Percentiles rank a stretch among this genome's conserved stretches.
These are phyloP conservation scores for Lachancea dasiensis DNA, from an alignment of 805 yeast genomes.

Conservation along the genomic window DNA sequence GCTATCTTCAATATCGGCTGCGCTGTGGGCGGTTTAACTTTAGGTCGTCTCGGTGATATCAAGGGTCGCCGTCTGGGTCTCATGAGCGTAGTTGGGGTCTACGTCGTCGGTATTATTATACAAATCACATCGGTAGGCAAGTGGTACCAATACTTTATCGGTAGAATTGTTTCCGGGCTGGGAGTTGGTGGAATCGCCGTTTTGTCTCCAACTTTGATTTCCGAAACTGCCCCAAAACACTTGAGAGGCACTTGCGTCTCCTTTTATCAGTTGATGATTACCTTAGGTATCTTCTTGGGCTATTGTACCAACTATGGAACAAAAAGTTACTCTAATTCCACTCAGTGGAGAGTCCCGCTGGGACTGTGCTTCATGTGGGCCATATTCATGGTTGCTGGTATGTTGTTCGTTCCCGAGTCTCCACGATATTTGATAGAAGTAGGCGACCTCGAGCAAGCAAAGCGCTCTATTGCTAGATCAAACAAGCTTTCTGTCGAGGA, in stretches of 20 bases:
- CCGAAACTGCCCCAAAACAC: conserved; percentile 36
- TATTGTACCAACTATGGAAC: conserved; percentile 69
- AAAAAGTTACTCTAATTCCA: conserved; percentile 34
- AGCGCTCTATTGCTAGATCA: conserved; percentile 49
- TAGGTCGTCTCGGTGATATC: conserved; percentile 54
- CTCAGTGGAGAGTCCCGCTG: conserved; percentile 71
- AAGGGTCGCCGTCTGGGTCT: conserved; percentile 63
- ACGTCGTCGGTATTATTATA: conserved; percentile 60
- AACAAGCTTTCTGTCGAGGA: conserved; percentile 52
- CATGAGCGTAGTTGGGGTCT: conserved; percentile 53
- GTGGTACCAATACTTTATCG: conserved; percentile 71
- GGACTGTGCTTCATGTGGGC: conserved; percentile 51
- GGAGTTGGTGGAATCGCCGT: conserved; percentile 79
- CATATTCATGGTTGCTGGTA: conserved; percentile 34
- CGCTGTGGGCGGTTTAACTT: conserved; percentile 62
- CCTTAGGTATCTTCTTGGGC: conserved; percentile 71
- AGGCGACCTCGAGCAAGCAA: conserved; percentile 56
- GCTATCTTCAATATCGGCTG: conserved; percentile 68
- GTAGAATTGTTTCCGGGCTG: conserved; percentile 65
- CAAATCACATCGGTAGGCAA: conserved; percentile 49
- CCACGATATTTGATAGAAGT: conserved; percentile 60
- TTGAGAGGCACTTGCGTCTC: conserved; percentile 70
- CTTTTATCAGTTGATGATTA: conserved; percentile 64
- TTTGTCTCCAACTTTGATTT: conserved; percentile 64
- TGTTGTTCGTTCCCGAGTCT: conserved; percentile 62